These are phyloP conservation scores for Cladophialophora exuberans DNA, from an alignment of 2,329 filamentous ascomycete genomes.

Conservation along the genomic window DNA sequence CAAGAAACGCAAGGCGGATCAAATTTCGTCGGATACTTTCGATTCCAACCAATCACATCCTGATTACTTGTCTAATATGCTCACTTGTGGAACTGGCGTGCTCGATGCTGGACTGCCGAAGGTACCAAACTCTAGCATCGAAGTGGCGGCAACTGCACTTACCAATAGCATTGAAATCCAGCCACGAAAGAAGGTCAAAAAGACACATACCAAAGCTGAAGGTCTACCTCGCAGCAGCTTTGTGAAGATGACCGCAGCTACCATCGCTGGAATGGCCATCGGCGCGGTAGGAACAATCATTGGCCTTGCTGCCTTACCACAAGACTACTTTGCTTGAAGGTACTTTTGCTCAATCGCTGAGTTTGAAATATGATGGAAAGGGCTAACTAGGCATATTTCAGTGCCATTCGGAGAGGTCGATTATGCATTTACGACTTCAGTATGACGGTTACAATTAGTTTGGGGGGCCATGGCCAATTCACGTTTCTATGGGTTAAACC, in stretches of 20 bases:
- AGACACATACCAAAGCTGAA: slow-evolving; percentile 13
- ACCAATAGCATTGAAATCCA: slow-evolving; percentile 1
- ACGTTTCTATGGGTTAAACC: too few relatives aligned
- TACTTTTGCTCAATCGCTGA: not conserved
- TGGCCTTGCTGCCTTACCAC: slow-evolving; percentile 46
- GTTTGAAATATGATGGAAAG: too few relatives aligned
- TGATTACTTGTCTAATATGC: too few relatives aligned
- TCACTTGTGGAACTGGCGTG: too few relatives aligned
- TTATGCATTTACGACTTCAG: too few relatives aligned
- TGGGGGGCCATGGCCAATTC: too few relatives aligned
- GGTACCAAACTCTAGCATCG: not conserved
- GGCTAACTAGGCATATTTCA: too few relatives aligned
- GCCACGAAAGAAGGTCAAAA: slow-evolving; percentile 26
- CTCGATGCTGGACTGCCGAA: too few relatives aligned
- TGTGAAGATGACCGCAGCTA: slow-evolving; percentile 44
- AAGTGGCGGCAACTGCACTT: not conserved
- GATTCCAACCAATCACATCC: not conserved
- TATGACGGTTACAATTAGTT: too few relatives aligned
- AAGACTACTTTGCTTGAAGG: slow-evolving; percentile 45
- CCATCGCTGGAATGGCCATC: slow-evolving; percentile 44
- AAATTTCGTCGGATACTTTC: slow-evolving; percentile 28
- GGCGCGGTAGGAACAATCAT: slow-evolving; percentile 47
- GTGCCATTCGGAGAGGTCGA: too few relatives aligned
- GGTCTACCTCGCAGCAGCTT: slow-evolving; percentile 24
- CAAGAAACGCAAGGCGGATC: slow-evolving; percentile 31